phyloP scores from a whole-genome alignment of 768 basidiomycete genomes.

The Psilocybe azurescens region DNA sequence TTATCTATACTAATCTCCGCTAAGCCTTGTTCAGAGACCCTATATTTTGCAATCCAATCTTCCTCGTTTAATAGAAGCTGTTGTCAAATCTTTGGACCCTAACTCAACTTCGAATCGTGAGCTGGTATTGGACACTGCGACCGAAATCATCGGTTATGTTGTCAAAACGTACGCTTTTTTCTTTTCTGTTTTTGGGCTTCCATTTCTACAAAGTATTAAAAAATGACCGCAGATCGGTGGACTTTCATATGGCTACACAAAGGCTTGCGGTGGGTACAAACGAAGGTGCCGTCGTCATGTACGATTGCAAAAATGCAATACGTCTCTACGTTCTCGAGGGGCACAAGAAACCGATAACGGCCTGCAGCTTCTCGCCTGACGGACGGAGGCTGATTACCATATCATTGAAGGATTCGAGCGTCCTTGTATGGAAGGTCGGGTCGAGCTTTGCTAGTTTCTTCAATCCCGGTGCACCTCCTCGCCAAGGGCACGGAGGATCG shows the following conservation, averaged over 20 bases:
- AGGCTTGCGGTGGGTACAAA: constrained; percentile 91
- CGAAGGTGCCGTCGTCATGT: constrained; percentile 95
- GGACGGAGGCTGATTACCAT: constrained; percentile 88
- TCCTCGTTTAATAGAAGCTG: constrained; percentile 89
- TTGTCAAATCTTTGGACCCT: constrained; percentile 96
- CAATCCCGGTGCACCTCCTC: constrained; percentile 86
- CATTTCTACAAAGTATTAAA: not conserved
- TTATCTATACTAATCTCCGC: not conserved
- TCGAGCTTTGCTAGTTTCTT: constrained; percentile 89
- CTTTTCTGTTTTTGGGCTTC: not conserved
- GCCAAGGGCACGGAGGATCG: constrained; percentile 83
- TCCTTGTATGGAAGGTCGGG: constrained; percentile 97
- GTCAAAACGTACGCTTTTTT: constrained; percentile 75
- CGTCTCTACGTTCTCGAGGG: constrained; percentile 94
- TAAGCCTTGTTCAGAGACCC: constrained; percentile 61
- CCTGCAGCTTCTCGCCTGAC: constrained; percentile 93
- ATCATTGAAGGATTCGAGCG: constrained; percentile 82
- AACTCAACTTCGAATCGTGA: constrained; percentile 79
- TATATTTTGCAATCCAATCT: constrained; percentile 84
- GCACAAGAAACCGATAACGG: constrained; percentile 80
- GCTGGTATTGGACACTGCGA: constrained; percentile 88
- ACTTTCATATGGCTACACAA: constrained; percentile 88
- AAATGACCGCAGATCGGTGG: constrained; percentile 67
- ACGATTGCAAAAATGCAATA: constrained; percentile 95
- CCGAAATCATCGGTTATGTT: constrained; percentile 93